phyloP scores from a whole-genome alignment of 345 rosid species.

The Boechera stricta region DNA sequence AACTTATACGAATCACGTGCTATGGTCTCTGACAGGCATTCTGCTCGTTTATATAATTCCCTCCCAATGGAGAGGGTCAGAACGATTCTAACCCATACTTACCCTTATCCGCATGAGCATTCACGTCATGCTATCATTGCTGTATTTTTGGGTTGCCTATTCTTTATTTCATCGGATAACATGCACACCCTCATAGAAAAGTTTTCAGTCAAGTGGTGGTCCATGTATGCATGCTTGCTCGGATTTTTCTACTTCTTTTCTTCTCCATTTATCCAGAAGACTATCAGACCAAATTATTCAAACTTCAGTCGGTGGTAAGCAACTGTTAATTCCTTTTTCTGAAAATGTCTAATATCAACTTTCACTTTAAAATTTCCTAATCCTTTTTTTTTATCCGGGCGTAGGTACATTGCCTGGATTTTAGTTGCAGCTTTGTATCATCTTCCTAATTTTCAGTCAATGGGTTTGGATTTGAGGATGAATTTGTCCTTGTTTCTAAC shows the following conservation, averaged over 20 bases:
- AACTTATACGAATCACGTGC: constrained; percentile 8
- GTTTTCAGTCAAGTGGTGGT: constrained; percentile 97
- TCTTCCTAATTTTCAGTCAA: constrained; percentile 98
- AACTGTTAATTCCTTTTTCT: constrained; percentile 19
- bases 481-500: constrained; percentile 94
- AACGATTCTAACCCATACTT: constrained; percentile 79
- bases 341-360: not conserved
- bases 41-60: constrained; percentile 59
- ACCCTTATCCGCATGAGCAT: constrained; percentile 98
- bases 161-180: constrained; percentile 96
- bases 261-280: constrained; percentile 94
- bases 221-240: constrained; percentile 96
- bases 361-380: not conserved
- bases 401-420: constrained; percentile 98
- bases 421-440: constrained; percentile 97
- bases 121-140: constrained; percentile 98
- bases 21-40: constrained; percentile 66
- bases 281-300: constrained; percentile 92
- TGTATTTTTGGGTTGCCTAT: constrained; percentile 87
- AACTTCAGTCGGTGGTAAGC: constrained; percentile 97
- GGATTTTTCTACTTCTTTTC: constrained; percentile 99
- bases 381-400: not conserved
- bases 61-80: constrained; percentile 90
- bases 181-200: constrained; percentile 94
- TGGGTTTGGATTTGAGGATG: constrained; percentile 99